Evolutionary conservation across 495 filamentous ascomycete genomes (phyloP), one percentile per base, ranked within the genome.

Genomic region (Annulohypoxylon nitens): DNA sequence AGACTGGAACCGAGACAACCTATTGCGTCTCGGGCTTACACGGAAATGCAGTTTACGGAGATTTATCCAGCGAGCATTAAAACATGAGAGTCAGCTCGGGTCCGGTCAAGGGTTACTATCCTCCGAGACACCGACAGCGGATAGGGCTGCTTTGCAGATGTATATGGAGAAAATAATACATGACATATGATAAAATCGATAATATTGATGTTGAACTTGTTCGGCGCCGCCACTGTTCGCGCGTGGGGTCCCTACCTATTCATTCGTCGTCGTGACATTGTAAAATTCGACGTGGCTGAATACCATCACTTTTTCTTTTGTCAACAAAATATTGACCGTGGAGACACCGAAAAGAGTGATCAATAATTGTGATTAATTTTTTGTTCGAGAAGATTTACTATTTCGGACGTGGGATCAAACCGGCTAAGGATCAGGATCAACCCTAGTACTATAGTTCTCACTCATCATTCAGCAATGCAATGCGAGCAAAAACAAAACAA

Each of bases 11-110:
- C 67, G 58, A 70, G 67, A 71, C 48, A 67, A 48, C 66, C 61
- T 47, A 74, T 70, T 55, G 64, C 64, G 47, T 63, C 60, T 64
- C 72, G 67, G 72, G 67, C 60, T 71, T 71, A 71, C 67, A 47
- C 50, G 71, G 67, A 74, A 70, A 70, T 70, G 63, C 58, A 58
- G 18, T 64, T 18, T 23, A 59, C 51, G 72, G 66, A 47, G 45
- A 58, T 23, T 20, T 67, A 70, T 67, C 51, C 58, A 63, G 57
- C 71, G 50, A 70, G 41, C 50, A 74, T 51, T 57, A 67, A 62
- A 54, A 57, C 14, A 39, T 41, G 37, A 65, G 12, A 16, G 43
- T 51, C 39, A 60, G 63, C 64, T 72, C 70, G 45, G 57, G 30
- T 63, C 43, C 34, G 70, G 70, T 33, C 41, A 64, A 64, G 64